These are phyloP conservation scores for Euclidium syriacum DNA, from an alignment of 345 rosid genomes.

Conservation along the genomic window DNA sequence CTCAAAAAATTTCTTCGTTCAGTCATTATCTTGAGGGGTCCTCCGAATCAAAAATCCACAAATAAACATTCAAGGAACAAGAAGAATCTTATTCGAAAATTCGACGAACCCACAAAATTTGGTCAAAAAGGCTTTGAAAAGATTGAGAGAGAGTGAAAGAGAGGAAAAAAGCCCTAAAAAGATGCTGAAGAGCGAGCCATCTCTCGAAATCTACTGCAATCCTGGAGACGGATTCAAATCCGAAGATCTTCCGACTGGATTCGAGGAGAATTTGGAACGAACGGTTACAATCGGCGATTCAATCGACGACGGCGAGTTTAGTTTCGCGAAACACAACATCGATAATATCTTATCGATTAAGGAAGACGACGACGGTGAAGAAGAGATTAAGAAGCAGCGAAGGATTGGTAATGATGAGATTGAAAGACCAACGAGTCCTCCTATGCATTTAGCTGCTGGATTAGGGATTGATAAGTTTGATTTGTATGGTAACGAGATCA, in stretches of 20 bases:
- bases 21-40: neutral
- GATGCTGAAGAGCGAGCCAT: slow-evolving; percentile 54
- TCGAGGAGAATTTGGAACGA: slow-evolving; percentile 30
- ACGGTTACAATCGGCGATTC: slow-evolving; percentile 43
- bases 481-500: slow-evolving; percentile 27
- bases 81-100: neutral
- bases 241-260: slow-evolving; percentile 8
- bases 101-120: slow-evolving; percentile 1
- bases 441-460: slow-evolving; percentile 66
- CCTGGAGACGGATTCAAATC: slow-evolving; percentile 20
- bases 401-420: slow-evolving; percentile 12
- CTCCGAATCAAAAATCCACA: slow-evolving; percentile 19
- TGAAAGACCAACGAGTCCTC: slow-evolving; percentile 48
- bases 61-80: neutral
- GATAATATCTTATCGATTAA: slow-evolving; percentile 27
- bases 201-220: slow-evolving; percentile 48
- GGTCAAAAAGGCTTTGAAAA: neutral
- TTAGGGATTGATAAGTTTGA: slow-evolving; percentile 47
- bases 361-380: slow-evolving; percentile 34
- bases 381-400: neutral
- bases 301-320: slow-evolving; percentile 47
- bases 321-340: slow-evolving; percentile 37
- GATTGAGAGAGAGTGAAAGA: neutral
- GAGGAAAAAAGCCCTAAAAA: slow-evolving; percentile 6
- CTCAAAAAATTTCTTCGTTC: neutral